Evolutionary conservation across 2,329 filamentous ascomycete genomes (phyloP).

Genomic region (Xylariaceae sp.): DNA sequence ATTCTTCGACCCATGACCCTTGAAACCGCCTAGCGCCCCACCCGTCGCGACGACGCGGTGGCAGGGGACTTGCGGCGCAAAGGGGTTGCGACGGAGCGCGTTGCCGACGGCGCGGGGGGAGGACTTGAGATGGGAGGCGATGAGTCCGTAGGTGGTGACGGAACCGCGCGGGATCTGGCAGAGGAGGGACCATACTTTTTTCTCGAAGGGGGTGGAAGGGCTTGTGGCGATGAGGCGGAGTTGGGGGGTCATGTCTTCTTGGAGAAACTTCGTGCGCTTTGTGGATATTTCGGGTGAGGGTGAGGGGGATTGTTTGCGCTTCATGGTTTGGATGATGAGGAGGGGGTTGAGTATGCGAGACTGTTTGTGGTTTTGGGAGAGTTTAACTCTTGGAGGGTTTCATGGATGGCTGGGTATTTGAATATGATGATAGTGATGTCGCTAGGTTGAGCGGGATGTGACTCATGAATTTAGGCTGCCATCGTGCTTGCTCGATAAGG

Average conservation of each 20-base stretch:
- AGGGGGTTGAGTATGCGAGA: neutral
- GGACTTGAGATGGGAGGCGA: conserved; percentile 49
- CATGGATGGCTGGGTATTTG: neutral
- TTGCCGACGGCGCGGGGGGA: conserved; percentile 38
- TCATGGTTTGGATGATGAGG: conserved; percentile 4
- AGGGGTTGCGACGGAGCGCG: conserved; percentile 66
- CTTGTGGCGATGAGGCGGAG: conserved; percentile 43
- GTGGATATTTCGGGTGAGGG: neutral
- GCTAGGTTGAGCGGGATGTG: neutral
- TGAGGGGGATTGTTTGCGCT: conserved; percentile 25
- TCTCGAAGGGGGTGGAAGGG: conserved; percentile 50
- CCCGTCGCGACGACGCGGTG: conserved; percentile 74
- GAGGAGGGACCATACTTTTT: conserved; percentile 64
- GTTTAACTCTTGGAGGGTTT: neutral
- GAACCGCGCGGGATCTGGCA: conserved; percentile 70
- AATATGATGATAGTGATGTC: conserved; percentile 2
- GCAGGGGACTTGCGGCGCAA: conserved; percentile 69
- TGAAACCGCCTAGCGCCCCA: conserved; percentile 66
- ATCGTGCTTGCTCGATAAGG: neutral
- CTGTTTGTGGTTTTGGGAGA: neutral
- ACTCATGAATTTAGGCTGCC: conserved; percentile 2
- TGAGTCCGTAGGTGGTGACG: conserved; percentile 71
- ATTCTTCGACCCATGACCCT: conserved; percentile 58
- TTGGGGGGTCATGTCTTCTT: conserved; percentile 35
- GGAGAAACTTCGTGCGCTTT: conserved; percentile 7